Percentiles rank a stretch among this genome's conserved stretches.
Conservation (phyloP, 805 yeast species). For the Barnettozyma wickerhamii region DNA sequence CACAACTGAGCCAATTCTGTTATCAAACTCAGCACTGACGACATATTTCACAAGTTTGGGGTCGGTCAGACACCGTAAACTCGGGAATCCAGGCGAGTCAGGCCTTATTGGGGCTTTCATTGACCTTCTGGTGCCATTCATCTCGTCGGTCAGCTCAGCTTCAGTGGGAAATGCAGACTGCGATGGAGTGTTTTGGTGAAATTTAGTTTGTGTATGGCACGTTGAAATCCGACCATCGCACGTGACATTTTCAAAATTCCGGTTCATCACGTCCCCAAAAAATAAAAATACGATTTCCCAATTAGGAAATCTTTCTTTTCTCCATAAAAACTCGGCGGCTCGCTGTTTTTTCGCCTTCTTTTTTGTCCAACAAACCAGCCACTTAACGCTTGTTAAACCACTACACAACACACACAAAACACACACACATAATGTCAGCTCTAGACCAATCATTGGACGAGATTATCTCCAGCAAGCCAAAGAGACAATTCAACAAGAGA, state of each 20-base stretch:
- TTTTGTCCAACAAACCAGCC: not conserved
- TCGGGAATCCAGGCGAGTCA: constrained; percentile 2
- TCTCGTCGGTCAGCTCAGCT: not conserved
- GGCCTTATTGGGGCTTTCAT: not conserved
- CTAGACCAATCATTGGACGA: constrained; percentile 95
- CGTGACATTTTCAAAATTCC: too few relatives aligned
- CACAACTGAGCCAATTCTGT: constrained; percentile 66
- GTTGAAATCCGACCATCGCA: too few relatives aligned
- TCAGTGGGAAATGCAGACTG: too few relatives aligned
- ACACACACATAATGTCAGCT: constrained; percentile 59
- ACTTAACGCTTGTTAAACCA: too few relatives aligned
- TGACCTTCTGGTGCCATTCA: not conserved
- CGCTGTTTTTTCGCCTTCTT: constrained; percentile 2
- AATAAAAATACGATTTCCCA: too few relatives aligned
- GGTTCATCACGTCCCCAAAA: too few relatives aligned
- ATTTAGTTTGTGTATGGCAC: too few relatives aligned
- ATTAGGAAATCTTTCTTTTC: not conserved
- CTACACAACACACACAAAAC: constrained; percentile 8
- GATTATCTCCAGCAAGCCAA: constrained; percentile 66
- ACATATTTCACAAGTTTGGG: constrained; percentile 46
- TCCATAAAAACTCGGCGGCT: constrained; percentile 4
- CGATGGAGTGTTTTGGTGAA: too few relatives aligned
- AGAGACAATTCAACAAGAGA: constrained; percentile 31
- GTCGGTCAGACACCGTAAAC: constrained; percentile 5
- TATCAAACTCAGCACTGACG: constrained; percentile 75